A percentile compares a stretch with the other conserved stretches of the same genome.
Evolutionary conservation across 2,329 filamentous ascomycete genomes (phyloP).

Genomic region (Arthrobotrys sinensis): DNA sequence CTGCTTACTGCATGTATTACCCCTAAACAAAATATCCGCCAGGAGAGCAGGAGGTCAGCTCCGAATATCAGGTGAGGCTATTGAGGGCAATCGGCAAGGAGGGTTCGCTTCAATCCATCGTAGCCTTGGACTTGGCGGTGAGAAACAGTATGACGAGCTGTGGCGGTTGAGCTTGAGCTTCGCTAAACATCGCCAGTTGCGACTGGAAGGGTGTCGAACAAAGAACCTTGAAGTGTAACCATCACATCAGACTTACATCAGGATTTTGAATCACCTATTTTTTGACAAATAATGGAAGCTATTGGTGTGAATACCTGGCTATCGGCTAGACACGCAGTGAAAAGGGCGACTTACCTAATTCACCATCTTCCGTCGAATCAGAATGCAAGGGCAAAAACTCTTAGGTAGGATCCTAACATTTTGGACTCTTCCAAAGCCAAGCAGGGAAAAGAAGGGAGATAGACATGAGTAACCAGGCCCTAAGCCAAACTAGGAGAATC

Average conservation of each 20-base stretch:
- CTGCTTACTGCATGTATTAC: conserved; percentile 47
- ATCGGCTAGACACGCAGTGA: conserved; percentile 12
- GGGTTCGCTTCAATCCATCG: conserved; percentile 6
- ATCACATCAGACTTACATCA: conserved; percentile 29
- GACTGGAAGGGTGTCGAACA: conserved; percentile 17
- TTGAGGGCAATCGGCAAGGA: conserved; percentile 3
- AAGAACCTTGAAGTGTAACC: conserved; percentile 6
- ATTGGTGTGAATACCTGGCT: neutral
- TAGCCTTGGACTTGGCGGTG: conserved; percentile 19
- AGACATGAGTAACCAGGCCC: conserved; percentile 44
- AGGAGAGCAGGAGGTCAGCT: conserved; percentile 13
- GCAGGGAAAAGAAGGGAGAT: conserved; percentile 33
- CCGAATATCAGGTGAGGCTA: conserved; percentile 23
- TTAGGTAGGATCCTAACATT: conserved; percentile 19
- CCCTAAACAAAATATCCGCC: neutral
- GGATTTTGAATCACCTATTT: conserved; percentile 32
- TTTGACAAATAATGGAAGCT: conserved; percentile 12
- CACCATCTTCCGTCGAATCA: conserved; percentile 12
- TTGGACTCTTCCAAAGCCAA: neutral
- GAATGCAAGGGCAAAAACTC: conserved; percentile 23
- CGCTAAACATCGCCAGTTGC: conserved; percentile 26
- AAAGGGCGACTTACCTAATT: conserved; percentile 41
- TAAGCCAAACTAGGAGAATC: conserved; percentile 48
- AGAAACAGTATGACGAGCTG: conserved; percentile 16
- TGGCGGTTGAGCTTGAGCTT: conserved; percentile 14